These are phyloP conservation scores for Dactylellina haptotyla DNA, from an alignment of 2,329 filamentous ascomycete species.

Conservation along the genomic window DNA sequence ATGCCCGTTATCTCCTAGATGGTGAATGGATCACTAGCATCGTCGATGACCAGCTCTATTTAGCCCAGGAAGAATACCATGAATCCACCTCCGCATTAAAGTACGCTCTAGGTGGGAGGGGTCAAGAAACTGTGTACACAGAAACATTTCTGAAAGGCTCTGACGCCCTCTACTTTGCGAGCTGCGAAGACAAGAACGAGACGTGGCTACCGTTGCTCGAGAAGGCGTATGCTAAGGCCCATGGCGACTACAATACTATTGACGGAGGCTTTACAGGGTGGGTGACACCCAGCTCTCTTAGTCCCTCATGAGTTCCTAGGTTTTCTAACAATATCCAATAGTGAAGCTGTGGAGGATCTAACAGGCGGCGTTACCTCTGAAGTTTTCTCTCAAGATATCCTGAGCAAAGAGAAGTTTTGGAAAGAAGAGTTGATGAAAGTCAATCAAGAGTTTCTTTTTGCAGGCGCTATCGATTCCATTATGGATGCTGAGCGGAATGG, in stretches of 20 bases:
- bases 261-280: constrained; percentile 76
- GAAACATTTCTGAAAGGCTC: constrained; percentile 79
- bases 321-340: constrained; percentile 40
- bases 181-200: constrained; percentile 79
- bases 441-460: constrained; percentile 81
- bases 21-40: constrained; percentile 93
- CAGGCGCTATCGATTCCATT: constrained; percentile 37
- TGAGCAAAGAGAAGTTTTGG: constrained; percentile 86
- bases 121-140: constrained; percentile 76
- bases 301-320: neutral
- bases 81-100: constrained; percentile 61
- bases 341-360: constrained; percentile 70
- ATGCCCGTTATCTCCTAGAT: constrained; percentile 63
- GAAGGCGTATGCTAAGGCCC: constrained; percentile 85
- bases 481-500: constrained; percentile 61
- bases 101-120: constrained; percentile 64
- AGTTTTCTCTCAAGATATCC: constrained; percentile 74
- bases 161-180: constrained; percentile 79
- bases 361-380: constrained; percentile 77
- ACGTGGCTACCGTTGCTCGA: constrained; percentile 84
- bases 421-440: constrained; percentile 80
- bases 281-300: constrained; percentile 43
- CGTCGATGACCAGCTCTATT: constrained; percentile 88
- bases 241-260: constrained; percentile 80
- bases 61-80: constrained; percentile 80